Percentiles rank a stretch among this genome's conserved stretches.
phyloP scores from a whole-genome alignment of 306 rosid species.

The Pyrus bretschneideri region DNA sequence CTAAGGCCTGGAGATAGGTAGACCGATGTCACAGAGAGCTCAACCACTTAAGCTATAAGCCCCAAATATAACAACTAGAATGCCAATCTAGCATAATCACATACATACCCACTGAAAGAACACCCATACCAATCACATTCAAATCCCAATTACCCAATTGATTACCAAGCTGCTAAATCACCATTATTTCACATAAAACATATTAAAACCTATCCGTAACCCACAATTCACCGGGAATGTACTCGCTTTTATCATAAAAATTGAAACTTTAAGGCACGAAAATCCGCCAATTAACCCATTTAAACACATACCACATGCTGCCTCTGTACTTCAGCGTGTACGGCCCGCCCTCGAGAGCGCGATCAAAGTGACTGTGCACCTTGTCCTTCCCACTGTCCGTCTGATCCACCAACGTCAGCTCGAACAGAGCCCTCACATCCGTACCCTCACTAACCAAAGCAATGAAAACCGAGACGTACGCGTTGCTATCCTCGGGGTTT shows the following conservation, averaged over 20 bases:
- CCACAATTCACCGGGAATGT: slow-evolving; percentile 5
- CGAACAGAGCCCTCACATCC: slow-evolving; percentile 81
- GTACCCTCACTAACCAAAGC: slow-evolving; percentile 85
- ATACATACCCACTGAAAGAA: not conserved
- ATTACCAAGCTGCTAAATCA: not conserved
- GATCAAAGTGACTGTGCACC: slow-evolving; percentile 90
- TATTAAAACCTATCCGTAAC: slow-evolving; percentile 1
- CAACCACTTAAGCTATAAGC: not conserved
- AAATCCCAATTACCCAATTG: not conserved
- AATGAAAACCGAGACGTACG: slow-evolving; percentile 76
- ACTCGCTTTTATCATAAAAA: not conserved
- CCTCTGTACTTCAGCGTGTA: slow-evolving; percentile 85
- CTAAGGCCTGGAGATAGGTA: not conserved
- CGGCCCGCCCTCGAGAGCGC: slow-evolving; percentile 87
- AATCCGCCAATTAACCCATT: not conserved
- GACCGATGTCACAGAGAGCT: not conserved
- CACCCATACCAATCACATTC: not conserved
- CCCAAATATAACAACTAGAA: not conserved
- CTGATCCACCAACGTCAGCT: slow-evolving; percentile 72
- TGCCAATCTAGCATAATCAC: not conserved
- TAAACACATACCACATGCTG: slow-evolving; percentile 76
- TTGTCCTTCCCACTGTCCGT: slow-evolving; percentile 63
- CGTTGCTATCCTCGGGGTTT: slow-evolving; percentile 73
- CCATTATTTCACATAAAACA: not conserved
- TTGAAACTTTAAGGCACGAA: not conserved